Conservation (phyloP, 2,329 filamentous ascomycete genomes). For the Didymella pomorum region DNA sequence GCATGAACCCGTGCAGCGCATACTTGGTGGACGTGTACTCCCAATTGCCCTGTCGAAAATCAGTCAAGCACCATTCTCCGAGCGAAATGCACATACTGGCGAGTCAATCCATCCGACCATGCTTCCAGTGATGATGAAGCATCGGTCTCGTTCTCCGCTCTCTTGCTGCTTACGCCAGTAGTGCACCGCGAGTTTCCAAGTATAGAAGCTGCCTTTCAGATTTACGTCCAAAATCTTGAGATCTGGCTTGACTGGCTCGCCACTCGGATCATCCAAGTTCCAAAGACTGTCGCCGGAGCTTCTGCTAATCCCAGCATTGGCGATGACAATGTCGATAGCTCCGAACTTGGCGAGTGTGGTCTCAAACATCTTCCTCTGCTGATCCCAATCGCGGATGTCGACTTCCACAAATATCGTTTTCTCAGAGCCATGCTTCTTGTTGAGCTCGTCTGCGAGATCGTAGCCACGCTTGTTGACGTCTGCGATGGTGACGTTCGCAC, state of each 20-base stretch:
- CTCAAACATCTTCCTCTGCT: neutral
- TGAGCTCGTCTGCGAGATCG: neutral
- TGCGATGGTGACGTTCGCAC: constrained; percentile 48
- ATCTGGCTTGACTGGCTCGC: neutral
- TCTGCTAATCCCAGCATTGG: neutral
- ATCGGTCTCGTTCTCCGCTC: constrained; percentile 25
- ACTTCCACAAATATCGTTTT: neutral
- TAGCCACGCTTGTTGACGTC: constrained; percentile 41
- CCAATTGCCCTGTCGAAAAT: constrained; percentile 35
- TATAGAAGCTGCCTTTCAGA: constrained; percentile 15
- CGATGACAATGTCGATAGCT: neutral
- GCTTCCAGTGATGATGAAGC: constrained; percentile 31
- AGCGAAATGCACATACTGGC: constrained; percentile 22
- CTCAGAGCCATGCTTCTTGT: neutral
- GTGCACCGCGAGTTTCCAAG: constrained; percentile 30
- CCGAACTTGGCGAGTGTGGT: neutral
- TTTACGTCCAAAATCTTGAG: neutral
- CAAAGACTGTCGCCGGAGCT: neutral
- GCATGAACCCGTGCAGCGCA: constrained; percentile 29
- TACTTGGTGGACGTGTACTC: constrained; percentile 52
- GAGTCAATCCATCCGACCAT: constrained; percentile 31
- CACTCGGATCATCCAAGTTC: neutral
- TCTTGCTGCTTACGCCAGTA: constrained; percentile 31
- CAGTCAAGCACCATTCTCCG: neutral
- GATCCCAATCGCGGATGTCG: neutral